Base-by-base conservation (phyloP, 2,329 filamentous ascomycete species). In the Lanzia echinophila region DNA sequence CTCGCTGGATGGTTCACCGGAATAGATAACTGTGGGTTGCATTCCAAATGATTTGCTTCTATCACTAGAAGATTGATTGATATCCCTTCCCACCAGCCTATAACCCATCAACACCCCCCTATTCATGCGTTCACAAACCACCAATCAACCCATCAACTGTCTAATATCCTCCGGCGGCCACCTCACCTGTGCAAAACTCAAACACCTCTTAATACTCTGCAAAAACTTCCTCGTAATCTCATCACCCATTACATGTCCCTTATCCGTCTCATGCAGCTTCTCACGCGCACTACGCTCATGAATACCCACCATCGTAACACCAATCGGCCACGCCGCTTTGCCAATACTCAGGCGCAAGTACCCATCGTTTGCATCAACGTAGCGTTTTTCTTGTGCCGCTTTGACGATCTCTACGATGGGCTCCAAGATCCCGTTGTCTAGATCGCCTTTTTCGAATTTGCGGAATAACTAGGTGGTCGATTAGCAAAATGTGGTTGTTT, bases 231-330 rank as follows among this genome's bases (percentile, higher is more conserved):
- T 81, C 50, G 94, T 99, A 43, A 87, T 84, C 73, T 99, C 94
- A 68, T 97, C 94, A 55, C 90, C 92, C 85, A 99, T 90, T 64
- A 97, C 96, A 70, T 99, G 91, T 3, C 92, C 94, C 65, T 90
- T 86, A 66, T 86, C 83, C 55, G 85, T 86, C 69, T 94, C 83
- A 68, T 97, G 91, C 56, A 99, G 75, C 73, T 99, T 99, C 73
- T 99, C 94, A 59, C 94, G 82, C 19, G 94, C 92, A 62, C 87
- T 94, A 67, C 94, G 84, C 76, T 97, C 94, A 80, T 99, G 94
- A 64, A 99, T 99, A 77, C 94, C 94, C 66, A 99, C 94, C 94
- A 97, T 99, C 70, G 94, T 99, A 38, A 99, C 94, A 72, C 94
- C 94, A 66, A 99, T 99, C 22, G 94, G 94, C 94, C 94, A 99